Evolutionary conservation across 2,329 filamentous ascomycete genomes (phyloP), one percentile per base, ranked within the genome.

Genomic region (Davidsoniella neocaledoniae): DNA sequence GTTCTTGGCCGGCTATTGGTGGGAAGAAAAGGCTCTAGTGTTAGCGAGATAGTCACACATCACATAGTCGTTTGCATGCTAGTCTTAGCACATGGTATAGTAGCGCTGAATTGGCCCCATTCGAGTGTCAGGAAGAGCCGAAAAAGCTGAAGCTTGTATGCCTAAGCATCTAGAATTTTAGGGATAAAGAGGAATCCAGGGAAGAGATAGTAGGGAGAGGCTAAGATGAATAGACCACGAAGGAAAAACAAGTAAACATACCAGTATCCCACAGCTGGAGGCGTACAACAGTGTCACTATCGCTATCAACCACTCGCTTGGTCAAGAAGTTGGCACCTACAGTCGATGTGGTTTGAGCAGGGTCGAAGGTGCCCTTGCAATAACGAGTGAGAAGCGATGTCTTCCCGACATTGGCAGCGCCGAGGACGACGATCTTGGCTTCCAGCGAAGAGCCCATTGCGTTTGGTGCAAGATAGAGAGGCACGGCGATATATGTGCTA

Each of bases 181-280:
- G 21, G 59, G 54, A 39, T 45, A 50, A 19, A 29, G 40, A 40
- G 36, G 41, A 33, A 17, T 37, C 17, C 37, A 26, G 48, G 46
- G 38, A 36, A 7, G 17, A 17, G 21, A 43, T 39, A n/a, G 21
- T 38, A 38, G 16, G 29, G 46, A 36, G 16, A 51, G 36, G 42
- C 38, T 23, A 46, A 47, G 41, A n/a, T 37, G 39, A 43, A 29
- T 50, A 33, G 42, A 50, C 53, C 39, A 50, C 36, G 38, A 43
- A 42, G 33, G 55, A 54, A 36, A 48, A n/a, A 43, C 36, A n/a
- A 49, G 43, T 16, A 9, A 21, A 57, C 59, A 53, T 62, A 77
- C 74, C 86, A 33, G 88, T 95, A 62, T 95, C 88, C 88, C 88
- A 95, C 57, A 95, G 93, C 61, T 95, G 88, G 37, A 95, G 71